These are phyloP conservation scores for Plectosphaerella plurivora DNA, from an alignment of 2,329 filamentous ascomycete species.

Conservation along the genomic window DNA sequence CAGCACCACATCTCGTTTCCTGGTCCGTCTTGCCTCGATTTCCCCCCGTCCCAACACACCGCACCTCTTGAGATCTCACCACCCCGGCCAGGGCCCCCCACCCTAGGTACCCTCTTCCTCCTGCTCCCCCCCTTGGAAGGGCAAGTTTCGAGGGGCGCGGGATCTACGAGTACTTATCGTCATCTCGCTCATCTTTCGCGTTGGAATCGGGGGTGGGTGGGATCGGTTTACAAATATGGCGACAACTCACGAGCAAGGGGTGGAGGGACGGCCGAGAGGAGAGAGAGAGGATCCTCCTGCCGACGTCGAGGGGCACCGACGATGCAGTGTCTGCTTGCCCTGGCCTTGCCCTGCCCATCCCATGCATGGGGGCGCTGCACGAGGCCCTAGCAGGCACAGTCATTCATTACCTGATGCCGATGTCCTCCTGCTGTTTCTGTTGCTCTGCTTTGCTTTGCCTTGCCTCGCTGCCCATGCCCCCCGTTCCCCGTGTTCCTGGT, in stretches of 20 bases:
- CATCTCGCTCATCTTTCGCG: conserved; percentile 2
- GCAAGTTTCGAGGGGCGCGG: background rate
- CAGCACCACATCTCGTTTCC: conserved; percentile 11
- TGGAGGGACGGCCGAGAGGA: background rate
- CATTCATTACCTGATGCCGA: background rate
- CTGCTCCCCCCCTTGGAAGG: conserved; percentile 4
- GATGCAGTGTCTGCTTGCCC: background rate
- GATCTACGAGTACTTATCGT: conserved; percentile 7
- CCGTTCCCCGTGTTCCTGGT: background rate
- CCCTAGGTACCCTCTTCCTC: conserved; percentile 1
- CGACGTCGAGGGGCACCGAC: background rate
- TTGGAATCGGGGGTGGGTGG: background rate
- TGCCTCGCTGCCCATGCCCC: background rate
- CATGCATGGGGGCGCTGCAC: background rate
- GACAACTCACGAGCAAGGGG: background rate
- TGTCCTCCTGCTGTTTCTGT: background rate
- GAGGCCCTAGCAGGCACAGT: background rate
- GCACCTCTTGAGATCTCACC: conserved; percentile 9
- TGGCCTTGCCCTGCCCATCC: background rate
- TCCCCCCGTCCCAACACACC: conserved; percentile 10
- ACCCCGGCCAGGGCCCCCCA: conserved; percentile 6
- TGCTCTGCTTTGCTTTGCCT: background rate
- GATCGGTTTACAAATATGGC: background rate
- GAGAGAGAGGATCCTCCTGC: background rate
- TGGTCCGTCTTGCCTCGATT: conserved; percentile 7